phyloP scores from a whole-genome alignment of 2,329 filamentous ascomycete genomes.

The Biscogniauxia mediterranea region DNA sequence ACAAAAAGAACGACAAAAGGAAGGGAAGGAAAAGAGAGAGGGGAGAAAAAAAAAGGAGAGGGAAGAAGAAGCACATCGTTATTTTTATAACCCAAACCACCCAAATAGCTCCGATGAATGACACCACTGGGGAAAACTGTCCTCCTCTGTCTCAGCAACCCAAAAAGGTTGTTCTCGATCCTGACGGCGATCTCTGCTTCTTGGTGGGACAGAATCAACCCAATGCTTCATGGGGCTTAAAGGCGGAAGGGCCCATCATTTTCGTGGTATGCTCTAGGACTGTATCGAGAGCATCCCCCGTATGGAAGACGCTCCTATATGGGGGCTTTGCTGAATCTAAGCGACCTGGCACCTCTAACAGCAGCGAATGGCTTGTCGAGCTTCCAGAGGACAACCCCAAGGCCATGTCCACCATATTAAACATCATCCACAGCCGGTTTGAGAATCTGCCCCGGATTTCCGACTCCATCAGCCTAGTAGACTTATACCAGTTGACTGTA shows the following conservation, averaged over 20 bases:
- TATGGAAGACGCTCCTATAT: constrained; percentile 25
- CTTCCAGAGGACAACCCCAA: constrained; percentile 33
- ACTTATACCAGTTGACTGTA: constrained; percentile 23
- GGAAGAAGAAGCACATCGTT: too few species aligned
- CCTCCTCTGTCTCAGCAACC: too few species aligned
- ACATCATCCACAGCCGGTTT: constrained; percentile 32
- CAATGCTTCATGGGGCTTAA: constrained; percentile 2
- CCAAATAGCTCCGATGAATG: too few species aligned
- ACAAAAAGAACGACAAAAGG: too few species aligned
- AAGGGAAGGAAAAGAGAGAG: too few species aligned
- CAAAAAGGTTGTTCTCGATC: constrained; percentile 13
- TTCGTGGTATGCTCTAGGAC: constrained; percentile 26
- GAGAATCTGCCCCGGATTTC: constrained; percentile 19
- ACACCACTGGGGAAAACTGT: too few species aligned
- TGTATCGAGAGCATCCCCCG: constrained; percentile 22
- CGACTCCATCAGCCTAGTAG: neutral
- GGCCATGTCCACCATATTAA: constrained; percentile 30
- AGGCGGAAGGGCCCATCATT: constrained; percentile 5
- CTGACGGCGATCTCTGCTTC: constrained; percentile 21
- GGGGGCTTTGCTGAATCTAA: constrained; percentile 26
- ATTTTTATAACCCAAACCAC: too few species aligned
- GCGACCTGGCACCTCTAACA: constrained; percentile 1
- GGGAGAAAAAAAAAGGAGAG: too few species aligned
- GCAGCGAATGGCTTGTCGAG: constrained; percentile 21
- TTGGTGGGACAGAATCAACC: constrained; percentile 8